A percentile compares a stretch with the other conserved stretches of the same genome.
These are phyloP conservation scores for Actinomucor elegans DNA, from an alignment of 371 early-diverging fungal species.

Conservation along the genomic window DNA sequence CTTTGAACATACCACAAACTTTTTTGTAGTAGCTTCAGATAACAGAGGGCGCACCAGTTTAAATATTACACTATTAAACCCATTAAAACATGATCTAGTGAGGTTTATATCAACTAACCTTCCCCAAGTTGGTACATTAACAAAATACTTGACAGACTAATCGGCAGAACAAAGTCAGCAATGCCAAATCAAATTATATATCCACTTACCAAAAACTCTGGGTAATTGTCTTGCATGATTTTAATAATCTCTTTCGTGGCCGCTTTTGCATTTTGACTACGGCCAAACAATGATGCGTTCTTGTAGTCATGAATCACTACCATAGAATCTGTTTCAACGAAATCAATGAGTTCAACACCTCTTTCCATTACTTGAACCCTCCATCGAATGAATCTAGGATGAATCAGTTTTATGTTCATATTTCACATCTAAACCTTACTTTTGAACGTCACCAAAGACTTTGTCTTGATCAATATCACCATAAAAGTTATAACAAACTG, in stretches of 20 bases:
- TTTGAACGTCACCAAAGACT: conserved; percentile 58
- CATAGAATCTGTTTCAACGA: conserved; percentile 56
- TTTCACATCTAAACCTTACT: conserved; percentile 26
- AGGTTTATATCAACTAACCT: conserved; percentile 16
- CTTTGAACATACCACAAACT: conserved; percentile 58
- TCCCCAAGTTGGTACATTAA: conserved; percentile 65
- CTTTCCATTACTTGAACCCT: conserved; percentile 63
- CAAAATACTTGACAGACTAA: conserved; percentile 56
- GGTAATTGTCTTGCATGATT: conserved; percentile 64
- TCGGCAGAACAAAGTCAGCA: too few species aligned
- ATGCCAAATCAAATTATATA: too few species aligned
- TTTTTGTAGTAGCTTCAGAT: conserved; percentile 58
- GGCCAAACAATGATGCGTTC: conserved; percentile 50
- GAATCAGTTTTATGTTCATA: background rate
- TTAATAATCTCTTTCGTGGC: conserved; percentile 59
- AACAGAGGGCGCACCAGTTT: conserved; percentile 54
- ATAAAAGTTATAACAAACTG: conserved; percentile 64
- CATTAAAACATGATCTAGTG: background rate
- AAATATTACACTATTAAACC: conserved; percentile 50
- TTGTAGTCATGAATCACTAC: conserved; percentile 64
- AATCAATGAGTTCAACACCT: conserved; percentile 50
- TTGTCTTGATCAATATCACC: conserved; percentile 55
- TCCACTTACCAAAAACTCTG: conserved; percentile 56
- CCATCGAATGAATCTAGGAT: conserved; percentile 57
- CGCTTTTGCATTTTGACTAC: conserved; percentile 46